These are phyloP conservation scores for Carnegiea gigantea DNA, from an alignment of 179 eudicot genomes.

Conservation along the genomic window DNA sequence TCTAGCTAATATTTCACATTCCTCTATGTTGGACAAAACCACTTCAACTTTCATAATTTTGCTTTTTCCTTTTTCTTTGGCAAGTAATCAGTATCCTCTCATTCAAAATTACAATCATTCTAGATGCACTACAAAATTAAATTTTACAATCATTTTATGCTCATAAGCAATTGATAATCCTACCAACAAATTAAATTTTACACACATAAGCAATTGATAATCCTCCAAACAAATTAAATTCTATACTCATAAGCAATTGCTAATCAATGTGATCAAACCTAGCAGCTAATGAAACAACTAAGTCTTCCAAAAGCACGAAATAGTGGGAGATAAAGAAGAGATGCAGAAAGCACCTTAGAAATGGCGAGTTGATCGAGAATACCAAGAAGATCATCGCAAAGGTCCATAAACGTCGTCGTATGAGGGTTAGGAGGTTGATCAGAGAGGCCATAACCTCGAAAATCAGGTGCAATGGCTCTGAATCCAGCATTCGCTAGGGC, in stretches of 20 bases:
- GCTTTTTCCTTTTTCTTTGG: not conserved
- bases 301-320: not conserved
- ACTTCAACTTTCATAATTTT: not conserved
- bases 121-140: too few species aligned
- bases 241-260: not conserved
- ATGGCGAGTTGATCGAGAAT: constrained; percentile 53
- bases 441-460: constrained; percentile 69
- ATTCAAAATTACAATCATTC: too few species aligned
- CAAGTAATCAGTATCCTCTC: not conserved
- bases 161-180: too few species aligned
- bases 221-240: too few species aligned
- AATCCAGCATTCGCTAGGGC: constrained; percentile 56
- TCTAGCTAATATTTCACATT: not conserved
- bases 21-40: not conserved
- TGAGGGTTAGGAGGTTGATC: constrained; percentile 55
- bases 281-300: too few species aligned
- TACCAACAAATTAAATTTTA: too few species aligned
- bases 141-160: too few species aligned
- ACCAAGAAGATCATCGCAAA: constrained; percentile 42
- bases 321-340: not conserved
- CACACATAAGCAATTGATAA: too few species aligned
- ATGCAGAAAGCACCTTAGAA: constrained; percentile 43
- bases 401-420: constrained; percentile 44
- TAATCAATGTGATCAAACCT: not conserved
- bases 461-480: constrained; percentile 71